Evolutionary conservation across 2,329 filamentous ascomycete species (phyloP).

Genomic region (Zymoseptoria passerinii): DNA sequence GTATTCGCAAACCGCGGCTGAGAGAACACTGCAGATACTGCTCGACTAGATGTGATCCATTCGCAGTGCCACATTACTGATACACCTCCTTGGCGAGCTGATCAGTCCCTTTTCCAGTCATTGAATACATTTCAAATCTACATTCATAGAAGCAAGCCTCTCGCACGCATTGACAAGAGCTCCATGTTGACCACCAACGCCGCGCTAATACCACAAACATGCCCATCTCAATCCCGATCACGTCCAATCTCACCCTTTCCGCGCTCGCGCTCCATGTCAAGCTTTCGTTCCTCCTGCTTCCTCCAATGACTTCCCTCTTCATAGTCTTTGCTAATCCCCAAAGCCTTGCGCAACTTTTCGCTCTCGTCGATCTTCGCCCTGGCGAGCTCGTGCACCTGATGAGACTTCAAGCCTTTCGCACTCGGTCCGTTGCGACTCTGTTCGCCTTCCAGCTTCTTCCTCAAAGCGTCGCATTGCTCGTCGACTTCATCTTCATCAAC

Average conservation of each 20-base stretch:
- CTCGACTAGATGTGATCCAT: neutral
- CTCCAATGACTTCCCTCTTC: constrained; percentile 81
- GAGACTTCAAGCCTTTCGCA: constrained; percentile 63
- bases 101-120: neutral
- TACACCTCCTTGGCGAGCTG: neutral
- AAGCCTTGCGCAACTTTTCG: constrained; percentile 73
- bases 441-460: constrained; percentile 54
- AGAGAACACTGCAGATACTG: neutral
- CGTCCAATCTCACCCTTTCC: constrained; percentile 12
- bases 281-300: constrained; percentile 63
- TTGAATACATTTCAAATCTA: neutral
- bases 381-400: constrained; percentile 93
- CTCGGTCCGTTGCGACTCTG: constrained; percentile 39
- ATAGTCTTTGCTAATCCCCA: constrained; percentile 80
- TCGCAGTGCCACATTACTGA: neutral
- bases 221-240: constrained; percentile 11
- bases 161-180: neutral
- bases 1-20: neutral
- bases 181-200: constrained; percentile 2
- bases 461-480: constrained; percentile 56
- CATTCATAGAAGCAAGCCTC: neutral
- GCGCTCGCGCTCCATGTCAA: constrained; percentile 20
- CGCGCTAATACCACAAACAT: constrained; percentile 2
- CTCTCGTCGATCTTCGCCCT: constrained; percentile 95
- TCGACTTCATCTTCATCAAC: constrained; percentile 90